Evolutionary conservation across 1,139 yeast species (phyloP), one percentile per base, ranked within the genome.

Genomic region (Geotrichum candidum): DNA sequence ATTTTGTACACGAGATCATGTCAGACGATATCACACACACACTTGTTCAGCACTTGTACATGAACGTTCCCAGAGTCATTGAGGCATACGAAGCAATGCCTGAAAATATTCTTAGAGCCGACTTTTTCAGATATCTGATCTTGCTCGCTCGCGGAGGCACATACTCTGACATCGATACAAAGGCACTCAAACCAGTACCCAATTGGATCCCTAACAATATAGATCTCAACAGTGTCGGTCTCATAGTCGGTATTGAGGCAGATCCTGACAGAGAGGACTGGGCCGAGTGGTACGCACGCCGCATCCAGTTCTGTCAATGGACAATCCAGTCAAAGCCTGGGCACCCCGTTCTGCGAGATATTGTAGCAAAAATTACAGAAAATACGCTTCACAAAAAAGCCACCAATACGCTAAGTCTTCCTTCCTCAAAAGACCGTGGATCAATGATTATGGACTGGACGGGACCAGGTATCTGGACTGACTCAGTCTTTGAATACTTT

Each of bases 401-500:
- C 35, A 76, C 18, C 18, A 18, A 66, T 64, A 2, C 73, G 73
- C 84, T 86, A 54, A 80, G 78, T 33, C 87, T 91, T 27, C 85
- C 87, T 45, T 63, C 68, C 13, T 64, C 66, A 31, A 68, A 69
- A 51, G 70, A 70, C 10, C 66, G 76, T 3, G 79, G 78, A 5
- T 67, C 81, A 82, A 91, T 87, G 70, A 85, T 94, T 62, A 92
- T 94, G 97, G 84, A 90, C 71, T 94, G 98, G 98, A 92, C 98
- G 0, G 99, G 98, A 0, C 96, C 97, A 1, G 98, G 97, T 0
- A 82, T 90, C 35, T 94, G 91, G 84, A 90, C 98, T 0, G 98
- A 94, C 73, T 77, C 84, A 22, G 83, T 92, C 18, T 88, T 92
- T 71, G 82, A 80, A 56, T 91, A 91, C 73, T 77, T 94, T 78